phyloP scores from a whole-genome alignment of 23 red algal species.

The Gracilariopsis chorda region DNA sequence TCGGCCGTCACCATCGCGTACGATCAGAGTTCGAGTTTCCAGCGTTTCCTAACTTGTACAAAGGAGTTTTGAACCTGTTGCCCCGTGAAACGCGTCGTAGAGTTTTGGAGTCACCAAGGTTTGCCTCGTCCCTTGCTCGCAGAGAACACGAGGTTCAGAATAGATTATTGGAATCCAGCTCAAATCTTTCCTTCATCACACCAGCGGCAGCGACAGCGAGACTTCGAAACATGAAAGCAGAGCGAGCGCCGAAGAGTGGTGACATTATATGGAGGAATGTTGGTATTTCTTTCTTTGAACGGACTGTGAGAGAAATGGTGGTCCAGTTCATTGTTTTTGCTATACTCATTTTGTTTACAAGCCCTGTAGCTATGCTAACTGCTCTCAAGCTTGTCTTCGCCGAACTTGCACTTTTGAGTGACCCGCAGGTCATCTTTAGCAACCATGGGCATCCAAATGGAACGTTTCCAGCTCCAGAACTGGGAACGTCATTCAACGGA shows the following conservation, averaged over 20 bases:
- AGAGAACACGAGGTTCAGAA: slow-evolving; percentile 4
- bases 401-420: slow-evolving; percentile 65
- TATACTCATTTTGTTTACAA: slow-evolving; percentile 76
- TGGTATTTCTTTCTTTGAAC: slow-evolving; percentile 77
- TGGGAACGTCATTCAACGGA: slow-evolving; percentile 33
- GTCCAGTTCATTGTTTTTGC: slow-evolving; percentile 76
- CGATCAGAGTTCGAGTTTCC: slow-evolving; percentile 32
- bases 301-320: slow-evolving; percentile 68
- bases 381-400: slow-evolving; percentile 68
- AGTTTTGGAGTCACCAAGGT: slow-evolving; percentile 2
- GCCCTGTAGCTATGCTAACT: slow-evolving; percentile 80
- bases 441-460: slow-evolving; percentile 25
- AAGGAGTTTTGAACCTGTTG: slow-evolving; percentile 39
- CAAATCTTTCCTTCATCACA: background rate
- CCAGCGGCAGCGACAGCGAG: slow-evolving; percentile 45
- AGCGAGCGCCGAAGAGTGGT: slow-evolving; percentile 75
- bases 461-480: slow-evolving; percentile 15
- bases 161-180: background rate
- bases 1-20: slow-evolving; percentile 34
- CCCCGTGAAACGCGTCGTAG: slow-evolving; percentile 3
- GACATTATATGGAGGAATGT: slow-evolving; percentile 88
- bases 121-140: background rate
- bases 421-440: slow-evolving; percentile 45
- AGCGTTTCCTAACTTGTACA: slow-evolving; percentile 29
- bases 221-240: slow-evolving; percentile 68